Percentiles rank a stretch among this genome's conserved stretches.
These are phyloP conservation scores for Diophrys appendiculata DNA, from an alignment of 73 alveolate species.

Conservation along the genomic window DNA sequence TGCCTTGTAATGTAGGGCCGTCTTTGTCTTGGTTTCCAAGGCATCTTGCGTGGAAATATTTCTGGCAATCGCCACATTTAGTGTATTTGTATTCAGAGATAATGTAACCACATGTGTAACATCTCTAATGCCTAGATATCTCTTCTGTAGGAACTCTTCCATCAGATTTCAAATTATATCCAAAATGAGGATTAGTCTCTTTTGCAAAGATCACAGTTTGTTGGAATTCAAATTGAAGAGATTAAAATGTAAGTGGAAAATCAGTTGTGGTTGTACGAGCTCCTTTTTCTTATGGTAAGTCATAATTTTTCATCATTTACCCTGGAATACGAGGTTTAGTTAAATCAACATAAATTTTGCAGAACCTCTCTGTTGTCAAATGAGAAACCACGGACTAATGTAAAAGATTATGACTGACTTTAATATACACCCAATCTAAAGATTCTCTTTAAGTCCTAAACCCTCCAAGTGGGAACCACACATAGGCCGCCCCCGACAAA, in stretches of 20 bases:
- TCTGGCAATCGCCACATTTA: neutral
- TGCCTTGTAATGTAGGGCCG: no score
- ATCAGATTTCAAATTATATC: neutral
- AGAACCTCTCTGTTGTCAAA: neutral
- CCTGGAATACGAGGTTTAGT: neutral
- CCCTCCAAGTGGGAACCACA: neutral
- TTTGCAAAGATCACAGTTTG: neutral
- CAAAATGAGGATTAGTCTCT: neutral
- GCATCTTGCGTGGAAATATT: conserved; percentile 1
- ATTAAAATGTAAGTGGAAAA: neutral
- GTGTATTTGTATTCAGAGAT: neutral
- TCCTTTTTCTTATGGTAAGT: neutral
- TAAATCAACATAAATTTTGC: neutral
- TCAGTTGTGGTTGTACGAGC: neutral
- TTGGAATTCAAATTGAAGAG: neutral
- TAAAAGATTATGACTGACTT: neutral
- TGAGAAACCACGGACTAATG: neutral
- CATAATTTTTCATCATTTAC: neutral
- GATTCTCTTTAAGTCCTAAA: neutral
- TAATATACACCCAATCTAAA: neutral
- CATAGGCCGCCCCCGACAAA: neutral
- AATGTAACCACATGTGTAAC: neutral
- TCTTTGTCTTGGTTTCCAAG: no score
- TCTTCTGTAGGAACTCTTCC: neutral
- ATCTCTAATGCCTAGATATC: neutral